phyloP scores from a whole-genome alignment of 2,329 filamentous ascomycete genomes.

The Chaetomiaceae sp. region DNA sequence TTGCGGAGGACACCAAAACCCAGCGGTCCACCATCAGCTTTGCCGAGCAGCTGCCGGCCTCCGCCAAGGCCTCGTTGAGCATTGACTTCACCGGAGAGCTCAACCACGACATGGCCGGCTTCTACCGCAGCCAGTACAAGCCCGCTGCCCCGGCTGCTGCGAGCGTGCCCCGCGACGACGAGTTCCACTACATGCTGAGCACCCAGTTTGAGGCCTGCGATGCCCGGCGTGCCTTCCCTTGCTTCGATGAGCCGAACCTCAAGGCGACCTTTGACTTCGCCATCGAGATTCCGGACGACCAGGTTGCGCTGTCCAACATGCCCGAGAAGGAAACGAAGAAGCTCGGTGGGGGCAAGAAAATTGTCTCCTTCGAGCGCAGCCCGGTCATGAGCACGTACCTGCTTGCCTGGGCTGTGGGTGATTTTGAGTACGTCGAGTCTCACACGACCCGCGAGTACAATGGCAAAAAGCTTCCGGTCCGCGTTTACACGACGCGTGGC shows the following conservation, averaged over 20 bases:
- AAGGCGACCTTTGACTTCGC: conserved; percentile 95
- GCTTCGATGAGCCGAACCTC: conserved; percentile 95
- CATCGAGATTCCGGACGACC: conserved; percentile 82
- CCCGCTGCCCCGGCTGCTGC: conserved; percentile 63
- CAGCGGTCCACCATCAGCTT: conserved; percentile 81
- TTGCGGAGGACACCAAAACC: conserved; percentile 74
- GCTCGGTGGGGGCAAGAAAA: conserved; percentile 58
- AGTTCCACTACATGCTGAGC: conserved; percentile 73
- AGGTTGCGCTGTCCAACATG: conserved; percentile 93
- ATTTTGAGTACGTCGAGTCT: conserved; percentile 94
- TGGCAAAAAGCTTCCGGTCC: conserved; percentile 82
- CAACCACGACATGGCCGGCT: conserved; percentile 95
- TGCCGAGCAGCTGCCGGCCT: conserved; percentile 57
- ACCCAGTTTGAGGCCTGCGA: conserved; percentile 98
- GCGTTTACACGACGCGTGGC: conserved; percentile 93
- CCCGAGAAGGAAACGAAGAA: conserved; percentile 66
- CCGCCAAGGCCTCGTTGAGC: conserved; percentile 57
- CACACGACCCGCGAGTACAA: conserved; percentile 87
- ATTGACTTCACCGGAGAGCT: conserved; percentile 65
- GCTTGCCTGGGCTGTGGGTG: conserved; percentile 87
- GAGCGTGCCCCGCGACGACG: conserved; percentile 68
- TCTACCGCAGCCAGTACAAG: conserved; percentile 84
- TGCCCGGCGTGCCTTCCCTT: conserved; percentile 89
- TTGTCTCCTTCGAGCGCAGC: conserved; percentile 73
- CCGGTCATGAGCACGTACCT: conserved; percentile 91